Conservation (phyloP, 306 rosid genomes). For the Cicer judaicum region DNA sequence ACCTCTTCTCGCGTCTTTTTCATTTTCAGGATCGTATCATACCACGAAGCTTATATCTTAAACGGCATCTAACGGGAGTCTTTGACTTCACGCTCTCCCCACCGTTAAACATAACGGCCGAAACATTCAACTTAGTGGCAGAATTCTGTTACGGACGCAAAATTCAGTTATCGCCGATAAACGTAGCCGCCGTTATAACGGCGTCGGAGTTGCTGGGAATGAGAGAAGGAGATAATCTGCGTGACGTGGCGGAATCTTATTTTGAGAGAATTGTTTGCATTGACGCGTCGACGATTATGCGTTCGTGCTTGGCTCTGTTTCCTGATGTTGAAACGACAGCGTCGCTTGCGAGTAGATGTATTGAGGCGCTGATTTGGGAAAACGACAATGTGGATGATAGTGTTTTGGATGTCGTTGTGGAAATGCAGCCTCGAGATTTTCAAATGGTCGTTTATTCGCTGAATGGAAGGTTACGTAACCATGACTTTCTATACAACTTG, state of each 20-base stretch:
- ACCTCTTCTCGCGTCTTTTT: not conserved
- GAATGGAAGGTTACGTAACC: constrained; percentile 55
- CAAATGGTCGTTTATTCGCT: constrained; percentile 57
- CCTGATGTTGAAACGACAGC: constrained; percentile 90
- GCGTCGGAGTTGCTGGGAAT: constrained; percentile 82
- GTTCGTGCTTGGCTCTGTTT: constrained; percentile 71
- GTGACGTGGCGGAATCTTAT: constrained; percentile 57
- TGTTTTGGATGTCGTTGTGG: constrained; percentile 53
- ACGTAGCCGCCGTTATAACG: constrained; percentile 71
- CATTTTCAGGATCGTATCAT: constrained; percentile 64
- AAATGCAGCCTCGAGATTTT: constrained; percentile 62
- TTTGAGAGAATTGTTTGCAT: constrained; percentile 57
- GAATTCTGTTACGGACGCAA: constrained; percentile 74
- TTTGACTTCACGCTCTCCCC: constrained; percentile 68
- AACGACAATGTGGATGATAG: constrained; percentile 25
- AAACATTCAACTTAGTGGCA: constrained; percentile 61
- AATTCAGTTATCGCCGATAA: constrained; percentile 61
- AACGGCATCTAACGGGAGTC: constrained; percentile 59
- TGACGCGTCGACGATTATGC: constrained; percentile 65
- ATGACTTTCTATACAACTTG: constrained; percentile 69
- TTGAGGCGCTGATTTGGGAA: constrained; percentile 60
- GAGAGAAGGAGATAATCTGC: constrained; percentile 62
- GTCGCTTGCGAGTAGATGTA: constrained; percentile 66
- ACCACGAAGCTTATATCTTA: constrained; percentile 68
- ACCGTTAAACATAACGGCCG: constrained; percentile 77